Base-by-base conservation (phyloP, 495 filamentous ascomycete species). In the Annulohypoxylon nitens region DNA sequence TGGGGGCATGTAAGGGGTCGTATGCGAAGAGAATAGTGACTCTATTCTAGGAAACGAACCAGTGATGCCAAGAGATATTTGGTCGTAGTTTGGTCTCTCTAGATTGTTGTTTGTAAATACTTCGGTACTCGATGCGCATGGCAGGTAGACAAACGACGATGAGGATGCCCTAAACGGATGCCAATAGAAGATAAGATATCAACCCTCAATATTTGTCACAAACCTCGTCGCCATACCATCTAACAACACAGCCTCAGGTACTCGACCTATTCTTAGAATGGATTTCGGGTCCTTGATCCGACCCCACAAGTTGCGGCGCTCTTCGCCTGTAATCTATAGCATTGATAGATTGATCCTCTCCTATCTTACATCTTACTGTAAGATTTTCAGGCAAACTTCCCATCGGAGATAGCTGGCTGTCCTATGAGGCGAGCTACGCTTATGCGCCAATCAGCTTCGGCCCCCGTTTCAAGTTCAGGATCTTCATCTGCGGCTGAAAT, bases 401-500 rank as follows among this genome's bases (percentile, higher is more conserved):
- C n/a, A 0, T n/a, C 53, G 18, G 58, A 41, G 48, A 67, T 54
- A 43, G 23, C 3, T 41, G 25, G 10, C 30, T 30, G 36, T 30
- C 4, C 14, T 45, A 41, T 34, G 34, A 59, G 41, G 23, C 14
- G 54, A 59, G 55, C n/a, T 23, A 45, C 16, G 34, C 34, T 54
- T 53, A 54, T 57, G 39, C 34, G n/a, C 43, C 61, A 60, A 68
- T 64, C 59, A 43, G 33, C 43, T 50, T 54, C 39, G 20, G 55
- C 18, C 47, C 26, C 61, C 48, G 47, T 69, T 30, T 61, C 65
- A 58, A 30, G 43, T 45, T 16, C 16, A 61, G 53, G 54, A 41
- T 41, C 33, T 55, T 26, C 33, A 47, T 55, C 63, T 57, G 65
- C 65, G 71, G 66, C 61, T 74, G 61, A 69, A 41, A 60, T 61